Evolutionary conservation across 1,284 basidiomycete genomes (phyloP).

Genomic region (Amylostereum chailletii): DNA sequence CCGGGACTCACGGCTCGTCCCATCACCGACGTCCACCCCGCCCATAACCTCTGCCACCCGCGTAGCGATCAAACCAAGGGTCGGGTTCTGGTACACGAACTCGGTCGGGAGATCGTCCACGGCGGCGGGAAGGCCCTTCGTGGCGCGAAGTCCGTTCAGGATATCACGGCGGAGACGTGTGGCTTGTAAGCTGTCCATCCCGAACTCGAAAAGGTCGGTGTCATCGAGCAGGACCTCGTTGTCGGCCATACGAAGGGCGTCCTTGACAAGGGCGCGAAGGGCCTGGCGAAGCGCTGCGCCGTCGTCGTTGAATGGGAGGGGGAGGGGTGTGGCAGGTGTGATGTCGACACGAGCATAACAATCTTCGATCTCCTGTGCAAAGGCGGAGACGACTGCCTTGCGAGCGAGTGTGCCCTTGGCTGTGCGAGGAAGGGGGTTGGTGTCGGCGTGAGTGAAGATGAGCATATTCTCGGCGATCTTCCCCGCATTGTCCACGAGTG

Average conservation of each 20-base stretch:
- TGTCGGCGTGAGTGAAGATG: slow-evolving; percentile 19
- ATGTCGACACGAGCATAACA: slow-evolving; percentile 4
- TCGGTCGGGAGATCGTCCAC: slow-evolving; percentile 17
- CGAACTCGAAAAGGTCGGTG: slow-evolving; percentile 26
- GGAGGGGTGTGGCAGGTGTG: not conserved
- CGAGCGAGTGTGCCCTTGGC: slow-evolving; percentile 25
- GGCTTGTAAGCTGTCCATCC: slow-evolving; percentile 29
- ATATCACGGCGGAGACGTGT: slow-evolving; percentile 22
- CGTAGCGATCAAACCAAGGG: slow-evolving; percentile 17
- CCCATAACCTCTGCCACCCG: slow-evolving; percentile 17
- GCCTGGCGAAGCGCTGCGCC: slow-evolving; percentile 1
- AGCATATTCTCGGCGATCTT: slow-evolving; percentile 25
- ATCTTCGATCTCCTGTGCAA: slow-evolving; percentile 22
- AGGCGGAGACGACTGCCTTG: slow-evolving; percentile 20
- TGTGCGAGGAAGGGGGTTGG: slow-evolving; percentile 20
- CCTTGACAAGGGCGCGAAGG: slow-evolving; percentile 3
- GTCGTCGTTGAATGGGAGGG: not conserved
- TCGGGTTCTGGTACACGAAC: slow-evolving; percentile 24
- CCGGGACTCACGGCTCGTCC: slow-evolving; percentile 1
- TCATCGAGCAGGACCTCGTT: slow-evolving; percentile 15
- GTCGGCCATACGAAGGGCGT: not conserved
- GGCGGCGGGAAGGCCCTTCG: slow-evolving; percentile 13
- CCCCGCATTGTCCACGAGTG: slow-evolving; percentile 24
- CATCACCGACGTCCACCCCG: slow-evolving; percentile 10
- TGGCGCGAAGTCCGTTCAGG: slow-evolving; percentile 18